These are phyloP conservation scores for Daldinia decipiens DNA, from an alignment of 495 filamentous ascomycete species.

Conservation along the genomic window DNA sequence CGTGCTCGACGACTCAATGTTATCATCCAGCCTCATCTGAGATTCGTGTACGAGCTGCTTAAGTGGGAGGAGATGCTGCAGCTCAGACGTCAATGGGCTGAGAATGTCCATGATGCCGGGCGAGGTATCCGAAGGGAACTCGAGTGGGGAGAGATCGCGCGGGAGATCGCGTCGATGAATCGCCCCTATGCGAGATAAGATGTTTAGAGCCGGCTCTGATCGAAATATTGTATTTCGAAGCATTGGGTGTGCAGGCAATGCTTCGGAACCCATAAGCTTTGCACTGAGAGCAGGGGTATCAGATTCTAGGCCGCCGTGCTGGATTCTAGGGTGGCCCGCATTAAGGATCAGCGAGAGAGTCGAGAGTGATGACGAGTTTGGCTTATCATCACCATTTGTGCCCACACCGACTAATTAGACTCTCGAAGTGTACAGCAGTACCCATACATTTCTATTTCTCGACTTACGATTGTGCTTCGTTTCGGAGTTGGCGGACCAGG, in stretches of 20 bases:
- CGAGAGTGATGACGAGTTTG: not conserved
- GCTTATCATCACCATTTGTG: not conserved
- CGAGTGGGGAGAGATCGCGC: slow-evolving; percentile 88
- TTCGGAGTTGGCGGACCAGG: not conserved
- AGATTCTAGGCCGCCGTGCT: too few relatives aligned
- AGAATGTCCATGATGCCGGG: slow-evolving; percentile 4
- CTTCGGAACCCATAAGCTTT: too few relatives aligned
- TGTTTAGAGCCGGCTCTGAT: not conserved
- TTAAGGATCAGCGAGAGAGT: not conserved
- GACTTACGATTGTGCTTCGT: slow-evolving; percentile 6
- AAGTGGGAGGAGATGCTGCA: slow-evolving; percentile 88
- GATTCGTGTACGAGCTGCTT: slow-evolving; percentile 76
- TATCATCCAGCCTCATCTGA: slow-evolving; percentile 70
- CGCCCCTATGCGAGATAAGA: slow-evolving; percentile 77
- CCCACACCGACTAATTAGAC: not conserved
- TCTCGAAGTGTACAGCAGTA: not conserved
- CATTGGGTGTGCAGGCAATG: not conserved
- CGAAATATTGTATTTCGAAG: slow-evolving; percentile 1
- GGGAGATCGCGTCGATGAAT: slow-evolving; percentile 96
- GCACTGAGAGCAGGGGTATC: too few relatives aligned
- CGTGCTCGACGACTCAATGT: slow-evolving; percentile 83
- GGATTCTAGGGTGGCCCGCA: too few relatives aligned
- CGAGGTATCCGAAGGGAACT: slow-evolving; percentile 71
- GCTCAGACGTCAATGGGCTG: slow-evolving; percentile 54
- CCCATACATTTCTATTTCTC: slow-evolving; percentile 16